Conservation (phyloP, 139 green algal species). For the Klebsormidium nitens region DNA sequence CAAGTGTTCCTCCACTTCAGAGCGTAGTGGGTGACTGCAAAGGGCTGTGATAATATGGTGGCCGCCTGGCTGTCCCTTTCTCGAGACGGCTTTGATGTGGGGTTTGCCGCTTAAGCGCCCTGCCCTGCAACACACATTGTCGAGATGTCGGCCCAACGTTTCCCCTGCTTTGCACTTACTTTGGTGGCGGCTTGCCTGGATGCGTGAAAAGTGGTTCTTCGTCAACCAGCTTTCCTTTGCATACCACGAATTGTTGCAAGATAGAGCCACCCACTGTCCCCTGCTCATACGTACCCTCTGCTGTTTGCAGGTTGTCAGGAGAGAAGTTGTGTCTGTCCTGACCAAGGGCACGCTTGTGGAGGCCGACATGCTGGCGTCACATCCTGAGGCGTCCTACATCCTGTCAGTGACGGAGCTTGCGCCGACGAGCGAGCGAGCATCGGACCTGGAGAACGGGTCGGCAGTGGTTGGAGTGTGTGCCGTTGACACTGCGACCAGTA, state of each 20-base stretch:
- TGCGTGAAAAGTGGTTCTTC: too few species aligned
- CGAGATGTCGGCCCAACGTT: too few species aligned
- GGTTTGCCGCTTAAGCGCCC: too few species aligned
- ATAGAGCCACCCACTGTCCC: too few species aligned
- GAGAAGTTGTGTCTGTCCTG: constrained; percentile 74
- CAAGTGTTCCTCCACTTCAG: not conserved
- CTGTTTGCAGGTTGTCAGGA: constrained; percentile 13
- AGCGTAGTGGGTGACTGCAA: not conserved
- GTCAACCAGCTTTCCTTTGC: too few species aligned
- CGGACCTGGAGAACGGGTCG: not conserved
- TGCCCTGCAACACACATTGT: too few species aligned
- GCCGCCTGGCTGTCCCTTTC: too few species aligned
- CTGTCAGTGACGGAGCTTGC: constrained; percentile 34
- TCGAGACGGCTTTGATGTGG: too few species aligned
- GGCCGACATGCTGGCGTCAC: constrained; percentile 62
- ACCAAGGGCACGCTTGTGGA: constrained; percentile 84
- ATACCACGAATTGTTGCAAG: too few species aligned
- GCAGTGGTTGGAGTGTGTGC: constrained; percentile 46
- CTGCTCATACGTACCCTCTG: too few species aligned
- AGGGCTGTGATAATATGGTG: not conserved
- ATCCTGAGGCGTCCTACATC: constrained; percentile 46
- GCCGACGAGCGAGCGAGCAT: not conserved
- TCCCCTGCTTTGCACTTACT: too few species aligned
- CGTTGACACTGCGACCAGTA: constrained; percentile 65
- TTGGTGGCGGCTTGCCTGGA: too few species aligned